Conservation (phyloP, 192 early-diverging fungal genomes). For the Coemansia sp. region DNA sequence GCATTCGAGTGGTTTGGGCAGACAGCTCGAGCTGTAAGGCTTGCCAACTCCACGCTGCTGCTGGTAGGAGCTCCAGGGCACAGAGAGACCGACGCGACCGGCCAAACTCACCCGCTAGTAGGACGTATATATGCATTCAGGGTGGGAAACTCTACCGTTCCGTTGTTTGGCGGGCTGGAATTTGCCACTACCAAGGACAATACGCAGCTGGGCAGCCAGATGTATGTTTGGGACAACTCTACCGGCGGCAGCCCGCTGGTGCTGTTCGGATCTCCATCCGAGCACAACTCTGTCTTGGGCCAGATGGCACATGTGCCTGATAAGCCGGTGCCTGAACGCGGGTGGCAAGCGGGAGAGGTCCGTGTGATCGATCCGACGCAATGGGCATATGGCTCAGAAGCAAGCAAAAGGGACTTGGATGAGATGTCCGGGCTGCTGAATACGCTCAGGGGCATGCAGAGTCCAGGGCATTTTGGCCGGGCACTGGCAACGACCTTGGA, state of each 20-base stretch:
- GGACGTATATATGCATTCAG: conserved; percentile 58
- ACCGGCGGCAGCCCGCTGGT: conserved; percentile 8
- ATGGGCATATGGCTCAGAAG: conserved; percentile 9
- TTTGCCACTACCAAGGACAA: conserved; percentile 23
- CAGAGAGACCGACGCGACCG: conserved; percentile 3
- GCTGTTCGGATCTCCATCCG: conserved; percentile 47
- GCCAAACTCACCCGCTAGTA: conserved; percentile 21
- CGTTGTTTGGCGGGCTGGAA: conserved; percentile 16
- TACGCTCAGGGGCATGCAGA: conserved; percentile 38
- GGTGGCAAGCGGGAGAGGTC: conserved; percentile 53
- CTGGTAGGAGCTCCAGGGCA: conserved; percentile 61
- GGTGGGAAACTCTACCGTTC: not conserved
- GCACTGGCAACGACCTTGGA: conserved; percentile 23
- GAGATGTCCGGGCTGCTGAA: conserved; percentile 24
- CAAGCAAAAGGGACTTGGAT: not conserved
- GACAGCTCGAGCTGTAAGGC: conserved; percentile 19
- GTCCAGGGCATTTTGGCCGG: conserved; percentile 51
- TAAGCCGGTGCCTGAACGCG: conserved; percentile 27
- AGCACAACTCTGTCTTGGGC: conserved; percentile 18
- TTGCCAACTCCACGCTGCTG: conserved; percentile 18
- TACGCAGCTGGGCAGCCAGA: conserved; percentile 49
- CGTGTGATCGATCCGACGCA: conserved; percentile 37
- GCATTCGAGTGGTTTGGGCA: conserved; percentile 58
- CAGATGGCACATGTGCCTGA: not conserved
- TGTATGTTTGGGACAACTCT: conserved; percentile 32